phyloP scores from a whole-genome alignment of 495 filamentous ascomycete species.

The Talaromyces wortmannii region DNA sequence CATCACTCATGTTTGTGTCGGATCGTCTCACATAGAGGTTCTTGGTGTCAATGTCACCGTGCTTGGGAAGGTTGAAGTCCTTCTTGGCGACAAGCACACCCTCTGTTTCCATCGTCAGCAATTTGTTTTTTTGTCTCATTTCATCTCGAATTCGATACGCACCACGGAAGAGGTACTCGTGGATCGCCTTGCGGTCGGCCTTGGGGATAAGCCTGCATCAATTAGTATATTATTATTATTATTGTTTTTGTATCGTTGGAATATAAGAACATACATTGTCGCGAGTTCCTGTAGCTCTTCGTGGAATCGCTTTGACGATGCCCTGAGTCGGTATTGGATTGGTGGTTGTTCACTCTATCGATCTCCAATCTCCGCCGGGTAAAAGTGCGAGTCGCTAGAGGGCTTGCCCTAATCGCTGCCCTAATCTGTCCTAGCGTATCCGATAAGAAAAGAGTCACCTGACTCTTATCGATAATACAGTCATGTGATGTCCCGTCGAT shows the following conservation, averaged over 20 bases:
- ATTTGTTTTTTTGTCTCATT: neutral
- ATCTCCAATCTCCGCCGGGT: slow-evolving; percentile 8
- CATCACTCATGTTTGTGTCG: neutral
- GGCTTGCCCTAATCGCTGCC: slow-evolving; percentile 29
- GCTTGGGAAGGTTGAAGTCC: slow-evolving; percentile 92
- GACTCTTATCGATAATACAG: too few relatives aligned
- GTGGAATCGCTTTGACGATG: slow-evolving; percentile 53
- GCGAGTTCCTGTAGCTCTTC: slow-evolving; percentile 53
- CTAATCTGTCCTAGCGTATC: neutral
- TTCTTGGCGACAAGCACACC: slow-evolving; percentile 99
- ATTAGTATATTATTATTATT: too few relatives aligned
- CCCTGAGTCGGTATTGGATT: slow-evolving; percentile 11
- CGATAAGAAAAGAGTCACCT: too few relatives aligned
- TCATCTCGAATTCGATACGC: slow-evolving; percentile 30
- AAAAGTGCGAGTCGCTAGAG: slow-evolving; percentile 35
- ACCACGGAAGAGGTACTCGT: slow-evolving; percentile 99
- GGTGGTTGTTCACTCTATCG: neutral
- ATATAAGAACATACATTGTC: slow-evolving; percentile 39
- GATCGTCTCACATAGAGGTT: slow-evolving; percentile 70
- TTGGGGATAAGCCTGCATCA: slow-evolving; percentile 88
- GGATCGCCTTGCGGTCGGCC: slow-evolving; percentile 99
- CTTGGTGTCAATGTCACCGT: slow-evolving; percentile 93
- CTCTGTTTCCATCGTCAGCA: slow-evolving; percentile 45
- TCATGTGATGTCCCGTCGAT: neutral
- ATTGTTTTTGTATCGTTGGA: slow-evolving; percentile 6